phyloP scores from a whole-genome alignment of 1,284 basidiomycete genomes.

The Mixia osmundae region DNA sequence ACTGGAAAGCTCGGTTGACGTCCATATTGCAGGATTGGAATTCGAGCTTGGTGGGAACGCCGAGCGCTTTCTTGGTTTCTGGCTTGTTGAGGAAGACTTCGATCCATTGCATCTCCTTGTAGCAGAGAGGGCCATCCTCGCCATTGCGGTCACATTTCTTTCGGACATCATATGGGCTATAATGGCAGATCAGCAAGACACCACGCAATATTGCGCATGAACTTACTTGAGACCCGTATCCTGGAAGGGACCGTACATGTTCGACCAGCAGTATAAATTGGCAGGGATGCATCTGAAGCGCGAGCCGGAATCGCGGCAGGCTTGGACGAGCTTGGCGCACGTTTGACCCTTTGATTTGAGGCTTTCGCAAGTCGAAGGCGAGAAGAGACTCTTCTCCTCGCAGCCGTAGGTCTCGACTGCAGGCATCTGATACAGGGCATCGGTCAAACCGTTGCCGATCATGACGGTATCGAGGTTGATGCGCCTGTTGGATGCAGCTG shows the following conservation, averaged over 20 bases:
- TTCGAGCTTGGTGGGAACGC: constrained; percentile 31
- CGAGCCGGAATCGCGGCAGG: constrained; percentile 23
- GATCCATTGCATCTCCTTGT: constrained; percentile 47
- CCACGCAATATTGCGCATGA: constrained; percentile 5
- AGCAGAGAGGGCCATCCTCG: constrained; percentile 33
- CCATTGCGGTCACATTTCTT: constrained; percentile 39
- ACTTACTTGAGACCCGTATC: constrained; percentile 24
- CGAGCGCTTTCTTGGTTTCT: constrained; percentile 45
- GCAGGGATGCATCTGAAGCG: constrained; percentile 34
- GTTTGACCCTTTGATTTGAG: constrained; percentile 20
- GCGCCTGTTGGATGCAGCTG: constrained; percentile 21
- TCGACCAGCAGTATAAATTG: constrained; percentile 25
- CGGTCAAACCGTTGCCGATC: constrained; percentile 58
- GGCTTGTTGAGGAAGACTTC: constrained; percentile 51
- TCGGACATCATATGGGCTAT: constrained; percentile 50
- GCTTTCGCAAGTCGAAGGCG: constrained; percentile 22
- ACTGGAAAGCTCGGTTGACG: constrained; percentile 22
- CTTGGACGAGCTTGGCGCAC: constrained; percentile 20
- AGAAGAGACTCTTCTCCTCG: constrained; percentile 32
- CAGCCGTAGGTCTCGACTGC: constrained; percentile 56
- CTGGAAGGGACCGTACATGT: constrained; percentile 29
- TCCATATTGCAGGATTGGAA: constrained; percentile 39
- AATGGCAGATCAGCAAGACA: not conserved
- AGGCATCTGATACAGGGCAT: constrained; percentile 31
- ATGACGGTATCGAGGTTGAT: constrained; percentile 57